Evolutionary conservation across 768 basidiomycete genomes (phyloP).

Genomic region (Suillus placidus): DNA sequence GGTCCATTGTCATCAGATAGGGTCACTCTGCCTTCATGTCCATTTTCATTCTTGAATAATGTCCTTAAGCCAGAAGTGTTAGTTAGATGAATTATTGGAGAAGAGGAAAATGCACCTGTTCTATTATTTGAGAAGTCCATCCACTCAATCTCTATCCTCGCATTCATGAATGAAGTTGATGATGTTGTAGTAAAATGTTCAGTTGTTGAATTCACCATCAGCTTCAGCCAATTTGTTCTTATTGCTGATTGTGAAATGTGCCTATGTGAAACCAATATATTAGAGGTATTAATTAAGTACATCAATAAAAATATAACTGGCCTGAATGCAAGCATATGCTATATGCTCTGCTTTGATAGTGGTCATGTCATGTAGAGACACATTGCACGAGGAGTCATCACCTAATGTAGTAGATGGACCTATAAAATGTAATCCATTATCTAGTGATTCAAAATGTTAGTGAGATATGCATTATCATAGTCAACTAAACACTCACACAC

Average conservation of each 20-base stretch:
- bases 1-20: not conserved
- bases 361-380: conserved; percentile 3
- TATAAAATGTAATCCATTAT: conserved; percentile 7
- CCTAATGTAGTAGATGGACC: conserved; percentile 3
- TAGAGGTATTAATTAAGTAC: not conserved
- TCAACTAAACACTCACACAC: too few species aligned
- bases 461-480: not conserved
- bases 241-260: conserved; percentile 5
- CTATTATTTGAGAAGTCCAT: not conserved
- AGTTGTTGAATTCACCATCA: conserved; percentile 11
- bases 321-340: conserved; percentile 10
- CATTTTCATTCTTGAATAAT: conserved; percentile 7
- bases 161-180: too few species aligned
- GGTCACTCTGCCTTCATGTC: not conserved
- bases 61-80: not conserved
- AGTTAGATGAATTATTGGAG: not conserved
- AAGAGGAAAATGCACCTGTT: not conserved
- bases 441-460: not conserved
- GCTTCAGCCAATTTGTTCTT: conserved; percentile 6
- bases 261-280: not conserved
- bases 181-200: conserved; percentile 5
- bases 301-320: not conserved
- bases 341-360: conserved; percentile 9
- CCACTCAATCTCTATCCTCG: not conserved
- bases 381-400: conserved; percentile 1